Percentiles rank a stretch among this genome's conserved stretches.
These are phyloP conservation scores for Cyclocybe cylindracea DNA, from an alignment of 768 basidiomycete genomes.

Conservation along the genomic window DNA sequence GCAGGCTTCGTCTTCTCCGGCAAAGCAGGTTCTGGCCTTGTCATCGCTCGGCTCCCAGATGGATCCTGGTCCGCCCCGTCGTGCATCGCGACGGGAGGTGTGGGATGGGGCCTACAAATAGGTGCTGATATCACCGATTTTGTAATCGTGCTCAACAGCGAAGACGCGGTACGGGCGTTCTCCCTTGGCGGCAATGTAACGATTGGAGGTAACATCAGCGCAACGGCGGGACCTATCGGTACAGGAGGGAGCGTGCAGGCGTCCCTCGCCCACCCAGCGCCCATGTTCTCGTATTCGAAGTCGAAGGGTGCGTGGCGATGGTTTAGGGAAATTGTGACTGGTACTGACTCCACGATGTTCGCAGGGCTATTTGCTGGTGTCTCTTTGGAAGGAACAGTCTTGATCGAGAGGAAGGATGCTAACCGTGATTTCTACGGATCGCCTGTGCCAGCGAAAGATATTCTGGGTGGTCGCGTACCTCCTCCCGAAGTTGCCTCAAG, in stretches of 20 bases:
- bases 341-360: neutral
- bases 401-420: constrained; percentile 95
- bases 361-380: constrained; percentile 92
- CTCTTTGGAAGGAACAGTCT: constrained; percentile 90
- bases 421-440: constrained; percentile 97
- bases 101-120: constrained; percentile 94
- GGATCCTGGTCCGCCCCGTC: constrained; percentile 97
- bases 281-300: constrained; percentile 97
- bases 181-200: constrained; percentile 95
- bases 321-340: constrained; percentile 4
- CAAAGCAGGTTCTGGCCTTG: constrained; percentile 90
- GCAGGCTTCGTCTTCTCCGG: constrained; percentile 95
- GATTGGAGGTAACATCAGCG: constrained; percentile 87
- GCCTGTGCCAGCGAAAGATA: constrained; percentile 83
- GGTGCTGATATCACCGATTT: constrained; percentile 96
- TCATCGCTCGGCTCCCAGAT: constrained; percentile 90
- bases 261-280: constrained; percentile 87
- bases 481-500: constrained; percentile 95
- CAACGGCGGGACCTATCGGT: constrained; percentile 89
- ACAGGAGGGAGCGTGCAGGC: constrained; percentile 91
- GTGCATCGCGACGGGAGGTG: constrained; percentile 94
- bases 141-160: constrained; percentile 95
- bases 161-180: constrained; percentile 95
- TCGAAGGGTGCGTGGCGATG: constrained; percentile 72
- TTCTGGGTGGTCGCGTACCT: constrained; percentile 91